Evolutionary conservation across 805 yeast genomes (phyloP).

Genomic region (Tetrapisispora iriomotensis): DNA sequence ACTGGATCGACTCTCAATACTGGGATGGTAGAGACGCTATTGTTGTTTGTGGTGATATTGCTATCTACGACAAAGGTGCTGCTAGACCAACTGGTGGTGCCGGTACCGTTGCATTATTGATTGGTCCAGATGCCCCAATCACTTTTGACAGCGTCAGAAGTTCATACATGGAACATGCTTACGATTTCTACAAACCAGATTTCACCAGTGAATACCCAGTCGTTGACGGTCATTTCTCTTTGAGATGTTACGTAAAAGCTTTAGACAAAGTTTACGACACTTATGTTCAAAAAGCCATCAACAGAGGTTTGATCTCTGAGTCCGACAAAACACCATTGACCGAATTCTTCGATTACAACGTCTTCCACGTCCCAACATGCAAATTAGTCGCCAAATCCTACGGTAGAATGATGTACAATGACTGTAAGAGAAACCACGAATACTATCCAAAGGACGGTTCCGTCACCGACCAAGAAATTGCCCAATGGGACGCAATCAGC

Average conservation of each 20-base stretch:
- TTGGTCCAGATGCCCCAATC: constrained; percentile 97
- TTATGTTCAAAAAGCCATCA: constrained; percentile 67
- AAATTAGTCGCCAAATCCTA: constrained; percentile 87
- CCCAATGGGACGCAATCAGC: constrained; percentile 18
- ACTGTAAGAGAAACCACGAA: constrained; percentile 62
- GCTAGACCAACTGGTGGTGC: constrained; percentile 99
- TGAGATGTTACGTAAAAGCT: constrained; percentile 89
- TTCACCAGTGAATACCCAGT: constrained; percentile 93
- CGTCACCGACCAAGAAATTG: constrained; percentile 1
- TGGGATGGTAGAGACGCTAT: constrained; percentile 99
- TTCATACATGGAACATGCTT: constrained; percentile 90
- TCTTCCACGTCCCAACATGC: constrained; percentile 98
- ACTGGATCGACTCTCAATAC: constrained; percentile 90
- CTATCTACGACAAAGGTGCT: constrained; percentile 91
- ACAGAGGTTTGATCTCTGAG: constrained; percentile 36
- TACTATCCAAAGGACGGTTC: constrained; percentile 36
- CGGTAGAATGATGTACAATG: constrained; percentile 86
- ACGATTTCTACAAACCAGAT: constrained; percentile 97
- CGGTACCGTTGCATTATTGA: constrained; percentile 86
- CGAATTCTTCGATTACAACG: constrained; percentile 77
- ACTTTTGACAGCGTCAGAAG: constrained; percentile 87
- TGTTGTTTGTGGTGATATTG: constrained; percentile 96
- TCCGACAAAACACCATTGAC: constrained; percentile 52
- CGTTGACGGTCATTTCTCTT: constrained; percentile 94
- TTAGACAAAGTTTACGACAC: constrained; percentile 75